phyloP scores from a whole-genome alignment of 768 basidiomycete species.

The Tylopilus rubrobrunneus region DNA sequence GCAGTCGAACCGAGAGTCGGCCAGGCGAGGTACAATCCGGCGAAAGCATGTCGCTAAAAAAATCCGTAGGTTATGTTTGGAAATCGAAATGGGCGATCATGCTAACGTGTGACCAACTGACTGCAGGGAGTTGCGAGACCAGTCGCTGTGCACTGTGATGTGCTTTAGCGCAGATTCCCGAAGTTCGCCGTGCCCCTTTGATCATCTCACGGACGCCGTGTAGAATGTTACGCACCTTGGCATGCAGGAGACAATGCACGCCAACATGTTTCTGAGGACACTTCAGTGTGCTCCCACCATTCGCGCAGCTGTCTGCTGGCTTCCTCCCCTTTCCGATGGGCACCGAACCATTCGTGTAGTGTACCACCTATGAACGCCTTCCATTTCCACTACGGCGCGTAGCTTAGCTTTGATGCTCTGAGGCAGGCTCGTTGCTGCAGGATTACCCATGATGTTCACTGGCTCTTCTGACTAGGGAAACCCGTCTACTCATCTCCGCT shows the following conservation, averaged over 20 bases:
- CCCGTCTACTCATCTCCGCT: conserved; percentile 20
- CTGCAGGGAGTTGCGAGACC: conserved; percentile 3
- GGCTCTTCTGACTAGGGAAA: conserved; percentile 3
- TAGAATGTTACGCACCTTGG: background rate
- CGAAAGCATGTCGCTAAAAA: conserved; percentile 17
- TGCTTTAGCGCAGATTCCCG: conserved; percentile 4
- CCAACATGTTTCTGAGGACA: conserved; percentile 2
- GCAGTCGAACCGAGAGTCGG: conserved; percentile 9
- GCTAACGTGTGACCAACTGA: conserved; percentile 17
- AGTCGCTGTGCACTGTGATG: conserved; percentile 12
- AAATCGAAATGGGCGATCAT: conserved; percentile 12
- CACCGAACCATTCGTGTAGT: conserved; percentile 5
- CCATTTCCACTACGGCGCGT: conserved; percentile 19
- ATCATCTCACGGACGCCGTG: conserved; percentile 9
- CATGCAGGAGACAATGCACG: conserved; percentile 5
- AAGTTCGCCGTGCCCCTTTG: conserved; percentile 4
- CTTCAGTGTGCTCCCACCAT: conserved; percentile 6
- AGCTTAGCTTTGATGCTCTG: conserved; percentile 21
- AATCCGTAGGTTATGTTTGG: conserved; percentile 13
- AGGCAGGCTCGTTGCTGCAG: conserved; percentile 4
- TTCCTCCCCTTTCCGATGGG: conserved; percentile 10
- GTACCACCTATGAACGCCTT: conserved; percentile 17
- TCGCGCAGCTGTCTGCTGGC: conserved; percentile 9
- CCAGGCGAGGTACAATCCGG: conserved; percentile 15
- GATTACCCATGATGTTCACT: conserved; percentile 8